Evolutionary conservation across 208 protist genomes (phyloP).

Genomic region (Trypanosoma platydactyli): DNA sequence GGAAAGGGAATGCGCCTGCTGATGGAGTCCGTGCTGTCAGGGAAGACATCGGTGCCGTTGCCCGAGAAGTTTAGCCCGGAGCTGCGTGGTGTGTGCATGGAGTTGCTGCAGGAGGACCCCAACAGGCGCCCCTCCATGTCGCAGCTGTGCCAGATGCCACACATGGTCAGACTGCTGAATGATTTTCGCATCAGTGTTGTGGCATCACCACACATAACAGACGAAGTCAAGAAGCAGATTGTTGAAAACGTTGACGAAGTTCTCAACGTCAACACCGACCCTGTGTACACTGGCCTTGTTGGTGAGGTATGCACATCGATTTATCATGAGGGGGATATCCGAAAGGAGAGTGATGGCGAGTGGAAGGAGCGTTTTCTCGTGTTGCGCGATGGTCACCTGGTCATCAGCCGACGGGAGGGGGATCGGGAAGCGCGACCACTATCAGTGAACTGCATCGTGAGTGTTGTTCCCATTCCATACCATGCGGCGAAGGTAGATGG

Average conservation of each 20-base stretch:
- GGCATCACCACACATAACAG: slow-evolving; percentile 43
- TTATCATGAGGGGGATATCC: slow-evolving; percentile 49
- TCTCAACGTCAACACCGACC: slow-evolving; percentile 35
- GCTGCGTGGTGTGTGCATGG: slow-evolving; percentile 12
- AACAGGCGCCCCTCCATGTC: slow-evolving; percentile 50
- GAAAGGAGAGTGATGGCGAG: slow-evolving; percentile 49
- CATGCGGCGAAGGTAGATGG: slow-evolving; percentile 9
- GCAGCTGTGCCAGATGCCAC: slow-evolving; percentile 51
- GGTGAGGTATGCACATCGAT: slow-evolving; percentile 39
- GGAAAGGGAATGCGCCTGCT: slow-evolving; percentile 20
- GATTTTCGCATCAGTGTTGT: slow-evolving; percentile 59
- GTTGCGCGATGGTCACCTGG: slow-evolving; percentile 43
- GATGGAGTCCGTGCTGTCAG: slow-evolving; percentile 24
- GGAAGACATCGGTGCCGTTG: slow-evolving; percentile 10
- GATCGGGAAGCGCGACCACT: slow-evolving; percentile 27
- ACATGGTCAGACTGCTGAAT: slow-evolving; percentile 55
- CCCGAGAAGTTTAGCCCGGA: slow-evolving; percentile 14
- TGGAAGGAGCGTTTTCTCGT: slow-evolving; percentile 72
- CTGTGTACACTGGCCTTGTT: slow-evolving; percentile 41
- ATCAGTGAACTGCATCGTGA: neutral
- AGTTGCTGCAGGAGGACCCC: slow-evolving; percentile 21
- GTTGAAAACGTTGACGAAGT: slow-evolving; percentile 53
- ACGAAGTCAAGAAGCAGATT: slow-evolving; percentile 48
- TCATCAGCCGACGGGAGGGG: slow-evolving; percentile 51
- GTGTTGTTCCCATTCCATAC: slow-evolving; percentile 22